Conservation (phyloP, 768 basidiomycete species). For the Xerocomus brunneocitrinus region DNA sequence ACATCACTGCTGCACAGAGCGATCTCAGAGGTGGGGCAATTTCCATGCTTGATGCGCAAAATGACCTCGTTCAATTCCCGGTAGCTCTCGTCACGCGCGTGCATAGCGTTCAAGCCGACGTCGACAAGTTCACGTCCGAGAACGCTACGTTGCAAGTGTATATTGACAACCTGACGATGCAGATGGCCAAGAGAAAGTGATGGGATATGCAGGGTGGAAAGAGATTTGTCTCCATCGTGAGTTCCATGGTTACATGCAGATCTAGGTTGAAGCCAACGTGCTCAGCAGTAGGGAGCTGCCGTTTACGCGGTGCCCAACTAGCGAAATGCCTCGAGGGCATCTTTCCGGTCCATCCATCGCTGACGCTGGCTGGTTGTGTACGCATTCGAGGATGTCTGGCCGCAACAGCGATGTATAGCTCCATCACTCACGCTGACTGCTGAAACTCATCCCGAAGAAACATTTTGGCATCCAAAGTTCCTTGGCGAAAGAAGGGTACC, state of each 20-base stretch:
- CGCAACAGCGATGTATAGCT: neutral
- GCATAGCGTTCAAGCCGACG: constrained; percentile 66
- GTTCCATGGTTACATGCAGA: neutral
- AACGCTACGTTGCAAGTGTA: constrained; percentile 86
- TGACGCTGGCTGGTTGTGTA: constrained; percentile 10
- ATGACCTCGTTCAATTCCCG: neutral
- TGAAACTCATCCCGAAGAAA: neutral
- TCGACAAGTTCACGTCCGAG: constrained; percentile 74
- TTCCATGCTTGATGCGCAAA: neutral
- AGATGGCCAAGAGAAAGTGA: constrained; percentile 78
- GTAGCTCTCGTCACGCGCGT: constrained; percentile 65
- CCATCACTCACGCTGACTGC: neutral
- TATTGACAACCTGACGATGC: constrained; percentile 83
- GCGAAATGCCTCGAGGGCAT: neutral
- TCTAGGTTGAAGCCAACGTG: neutral
- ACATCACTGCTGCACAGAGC: constrained; percentile 69
- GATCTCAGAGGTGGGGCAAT: constrained; percentile 60
- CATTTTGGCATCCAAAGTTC: constrained; percentile 32
- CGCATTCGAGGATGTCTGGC: neutral
- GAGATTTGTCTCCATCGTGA: neutral
- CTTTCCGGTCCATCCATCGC: neutral
- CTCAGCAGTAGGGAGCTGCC: neutral
- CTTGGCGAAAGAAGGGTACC: constrained; percentile 22
- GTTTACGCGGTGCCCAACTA: neutral
- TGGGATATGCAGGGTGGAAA: neutral